phyloP scores from a whole-genome alignment of 106 monocot genomes.

The Gastrodia elata region DNA sequence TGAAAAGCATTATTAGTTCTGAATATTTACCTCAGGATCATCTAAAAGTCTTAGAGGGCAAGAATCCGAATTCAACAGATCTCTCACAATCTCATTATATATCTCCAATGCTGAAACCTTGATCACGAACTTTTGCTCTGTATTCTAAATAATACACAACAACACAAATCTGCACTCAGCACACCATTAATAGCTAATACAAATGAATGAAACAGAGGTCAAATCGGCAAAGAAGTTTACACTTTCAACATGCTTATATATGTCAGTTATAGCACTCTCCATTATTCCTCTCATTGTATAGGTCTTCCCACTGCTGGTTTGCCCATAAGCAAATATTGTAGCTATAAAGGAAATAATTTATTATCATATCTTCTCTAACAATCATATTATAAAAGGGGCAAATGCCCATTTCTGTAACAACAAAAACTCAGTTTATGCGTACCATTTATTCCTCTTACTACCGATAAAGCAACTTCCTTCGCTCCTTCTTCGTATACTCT shows the following conservation, averaged over 20 bases:
- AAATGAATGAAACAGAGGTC: not conserved
- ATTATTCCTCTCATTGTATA: slow-evolving; percentile 87
- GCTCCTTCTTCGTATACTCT: slow-evolving; percentile 87
- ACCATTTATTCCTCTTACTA: slow-evolving; percentile 95
- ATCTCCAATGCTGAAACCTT: slow-evolving; percentile 97
- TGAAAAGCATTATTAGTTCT: not conserved
- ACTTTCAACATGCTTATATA: slow-evolving; percentile 77
- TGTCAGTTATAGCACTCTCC: slow-evolving; percentile 84
- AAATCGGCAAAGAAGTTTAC: slow-evolving; percentile 35
- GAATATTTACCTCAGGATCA: slow-evolving; percentile 78
- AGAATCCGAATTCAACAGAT: slow-evolving; percentile 80
- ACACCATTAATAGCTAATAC: too few species aligned
- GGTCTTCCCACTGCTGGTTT: too few species aligned
- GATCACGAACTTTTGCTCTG: slow-evolving; percentile 66
- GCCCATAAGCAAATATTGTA: slow-evolving; percentile 98
- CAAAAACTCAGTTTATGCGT: not conserved
- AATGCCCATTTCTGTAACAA: not conserved
- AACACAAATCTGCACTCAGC: not conserved
- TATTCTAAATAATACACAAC: slow-evolving; percentile 29
- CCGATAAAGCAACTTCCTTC: slow-evolving; percentile 81
- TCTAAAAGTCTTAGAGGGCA: slow-evolving; percentile 84
- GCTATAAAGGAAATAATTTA: slow-evolving; percentile 31
- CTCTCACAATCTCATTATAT: slow-evolving; percentile 88
- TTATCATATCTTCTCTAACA: not conserved
- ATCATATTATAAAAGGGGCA: not conserved